phyloP scores from a whole-genome alignment of 2,329 filamentous ascomycete species.

The Alternaria sp. region DNA sequence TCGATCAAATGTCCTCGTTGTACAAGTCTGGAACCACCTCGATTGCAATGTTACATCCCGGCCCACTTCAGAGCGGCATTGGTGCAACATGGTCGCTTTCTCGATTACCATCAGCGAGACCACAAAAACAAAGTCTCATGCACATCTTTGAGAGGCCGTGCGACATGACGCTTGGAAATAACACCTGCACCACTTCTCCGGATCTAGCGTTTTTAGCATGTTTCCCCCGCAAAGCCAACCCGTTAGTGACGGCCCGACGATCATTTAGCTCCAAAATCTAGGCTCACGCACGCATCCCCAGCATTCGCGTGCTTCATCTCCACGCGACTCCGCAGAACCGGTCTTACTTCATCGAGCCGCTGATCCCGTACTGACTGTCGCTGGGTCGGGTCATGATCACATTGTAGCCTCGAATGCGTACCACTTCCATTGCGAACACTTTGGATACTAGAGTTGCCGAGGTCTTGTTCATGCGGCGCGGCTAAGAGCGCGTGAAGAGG shows the following conservation, averaged over 20 bases:
- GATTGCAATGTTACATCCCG: background rate
- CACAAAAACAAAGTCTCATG: background rate
- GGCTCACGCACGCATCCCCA: slow-evolving; percentile 35
- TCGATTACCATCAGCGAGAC: background rate
- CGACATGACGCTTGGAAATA: slow-evolving; percentile 33
- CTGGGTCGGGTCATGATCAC: slow-evolving; percentile 2
- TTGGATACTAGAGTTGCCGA: slow-evolving; percentile 11
- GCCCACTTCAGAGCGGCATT: background rate
- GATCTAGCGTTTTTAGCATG: slow-evolving; percentile 26
- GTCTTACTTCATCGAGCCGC: slow-evolving; percentile 15
- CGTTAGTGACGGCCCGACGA: slow-evolving; percentile 34
- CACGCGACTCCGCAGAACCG: slow-evolving; percentile 41
- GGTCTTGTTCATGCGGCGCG: slow-evolving; percentile 6
- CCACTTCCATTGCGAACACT: slow-evolving; percentile 10
- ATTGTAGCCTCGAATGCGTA: slow-evolving; percentile 10
- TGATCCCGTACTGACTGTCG: slow-evolving; percentile 12
- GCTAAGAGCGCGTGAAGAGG: background rate
- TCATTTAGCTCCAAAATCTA: slow-evolving; percentile 30
- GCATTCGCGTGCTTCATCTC: slow-evolving; percentile 31
- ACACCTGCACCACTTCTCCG: slow-evolving; percentile 14
- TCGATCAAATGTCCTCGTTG: background rate
- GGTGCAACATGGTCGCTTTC: background rate
- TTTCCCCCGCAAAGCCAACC: slow-evolving; percentile 46
- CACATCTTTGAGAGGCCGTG: slow-evolving; percentile 13
- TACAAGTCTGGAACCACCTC: background rate